Percentiles rank a stretch among this genome's conserved stretches.
Conservation (phyloP, 1,284 basidiomycete genomes). For the Cutaneotrichosporon cutaneum region DNA sequence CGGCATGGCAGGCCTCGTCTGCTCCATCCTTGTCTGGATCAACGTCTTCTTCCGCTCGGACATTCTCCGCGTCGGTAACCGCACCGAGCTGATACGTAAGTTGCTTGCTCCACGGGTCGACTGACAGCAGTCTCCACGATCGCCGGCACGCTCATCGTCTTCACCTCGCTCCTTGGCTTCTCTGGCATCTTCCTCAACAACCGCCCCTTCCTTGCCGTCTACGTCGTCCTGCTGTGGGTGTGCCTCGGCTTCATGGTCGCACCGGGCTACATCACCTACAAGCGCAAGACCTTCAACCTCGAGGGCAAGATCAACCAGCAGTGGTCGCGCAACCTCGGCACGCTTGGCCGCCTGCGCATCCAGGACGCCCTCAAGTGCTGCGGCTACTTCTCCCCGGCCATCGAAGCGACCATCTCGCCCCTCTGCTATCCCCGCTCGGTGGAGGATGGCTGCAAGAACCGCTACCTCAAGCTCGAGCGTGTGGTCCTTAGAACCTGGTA, state of each 20-base stretch:
- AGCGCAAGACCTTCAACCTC: conserved; percentile 64
- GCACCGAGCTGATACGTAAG: conserved; percentile 59
- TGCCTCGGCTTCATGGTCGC: conserved; percentile 62
- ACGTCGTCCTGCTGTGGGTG: conserved; percentile 69
- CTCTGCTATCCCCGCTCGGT: conserved; percentile 65
- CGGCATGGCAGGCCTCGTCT: conserved; percentile 59
- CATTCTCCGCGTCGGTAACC: conserved; percentile 64
- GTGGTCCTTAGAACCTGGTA: conserved; percentile 61
- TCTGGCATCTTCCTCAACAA: conserved; percentile 70
- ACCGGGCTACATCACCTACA: conserved; percentile 70
- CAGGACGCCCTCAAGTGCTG: conserved; percentile 68
- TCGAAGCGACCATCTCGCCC: conserved; percentile 65
- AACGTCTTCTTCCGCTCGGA: conserved; percentile 63
- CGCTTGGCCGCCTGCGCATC: conserved; percentile 60
- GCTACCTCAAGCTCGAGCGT: conserved; percentile 63
- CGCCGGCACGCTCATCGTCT: conserved; percentile 58
- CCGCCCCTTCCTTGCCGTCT: conserved; percentile 68
- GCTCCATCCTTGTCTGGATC: conserved; percentile 65
- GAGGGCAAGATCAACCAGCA: conserved; percentile 70
- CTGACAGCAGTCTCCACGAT: conserved; percentile 60
- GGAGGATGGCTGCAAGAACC: conserved; percentile 68
- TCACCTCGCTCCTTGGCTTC: conserved; percentile 66
- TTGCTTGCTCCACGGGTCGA: no score
- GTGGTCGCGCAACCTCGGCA: conserved; percentile 63
- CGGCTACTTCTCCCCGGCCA: conserved; percentile 65